A percentile compares a stretch with the other conserved stretches of the same genome.
These are phyloP conservation scores for Asterophora lycoperdoides DNA, from an alignment of 768 basidiomycete genomes.

Conservation along the genomic window DNA sequence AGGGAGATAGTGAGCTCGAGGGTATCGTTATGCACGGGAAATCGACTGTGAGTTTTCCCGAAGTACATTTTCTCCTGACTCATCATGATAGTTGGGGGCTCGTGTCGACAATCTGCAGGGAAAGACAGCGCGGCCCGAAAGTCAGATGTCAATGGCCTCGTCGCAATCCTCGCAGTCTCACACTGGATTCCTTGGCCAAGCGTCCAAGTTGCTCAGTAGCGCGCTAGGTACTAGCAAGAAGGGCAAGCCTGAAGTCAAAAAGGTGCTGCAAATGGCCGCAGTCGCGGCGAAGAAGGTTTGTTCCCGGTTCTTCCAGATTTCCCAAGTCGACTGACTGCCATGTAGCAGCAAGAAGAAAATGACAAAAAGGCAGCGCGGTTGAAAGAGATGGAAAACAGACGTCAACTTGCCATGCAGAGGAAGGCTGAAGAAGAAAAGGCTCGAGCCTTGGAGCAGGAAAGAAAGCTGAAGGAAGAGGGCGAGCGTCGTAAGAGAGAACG, in stretches of 20 bases:
- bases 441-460: conserved; percentile 61
- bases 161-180: conserved; percentile 46
- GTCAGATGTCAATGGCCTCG: conserved; percentile 54
- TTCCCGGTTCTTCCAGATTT: background rate
- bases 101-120: conserved; percentile 7
- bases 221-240: conserved; percentile 71
- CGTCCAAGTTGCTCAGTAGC: conserved; percentile 62
- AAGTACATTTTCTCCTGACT: conserved; percentile 33
- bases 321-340: conserved; percentile 5
- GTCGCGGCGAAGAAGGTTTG: conserved; percentile 86
- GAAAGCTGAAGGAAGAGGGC: conserved; percentile 65
- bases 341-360: conserved; percentile 83
- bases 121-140: conserved; percentile 40
- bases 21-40: conserved; percentile 37
- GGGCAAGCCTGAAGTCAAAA: conserved; percentile 73
- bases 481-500: conserved; percentile 81
- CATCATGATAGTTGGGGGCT: background rate
- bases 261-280: conserved; percentile 71
- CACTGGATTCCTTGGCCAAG: conserved; percentile 63
- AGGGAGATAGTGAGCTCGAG: conserved; percentile 34
- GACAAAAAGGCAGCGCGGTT: conserved; percentile 73
- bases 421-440: conserved; percentile 78
- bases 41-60: conserved; percentile 34
- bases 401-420: conserved; percentile 64
- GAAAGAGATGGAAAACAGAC: conserved; percentile 79